A percentile compares a stretch with the other conserved stretches of the same genome.
Conservation (phyloP, 140 eudicot genomes). For the Erigeron philadelphicus region DNA sequence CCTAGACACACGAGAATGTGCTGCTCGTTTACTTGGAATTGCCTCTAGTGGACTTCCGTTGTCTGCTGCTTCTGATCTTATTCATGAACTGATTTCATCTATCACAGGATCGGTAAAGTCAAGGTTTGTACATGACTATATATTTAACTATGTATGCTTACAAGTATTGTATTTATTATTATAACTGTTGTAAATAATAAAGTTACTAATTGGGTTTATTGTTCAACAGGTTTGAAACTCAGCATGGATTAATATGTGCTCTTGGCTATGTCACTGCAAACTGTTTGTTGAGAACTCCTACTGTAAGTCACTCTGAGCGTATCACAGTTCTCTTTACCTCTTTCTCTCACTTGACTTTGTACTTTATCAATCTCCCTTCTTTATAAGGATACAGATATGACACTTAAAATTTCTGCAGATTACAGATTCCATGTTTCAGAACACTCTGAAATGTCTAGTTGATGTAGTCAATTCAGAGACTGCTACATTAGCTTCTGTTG, state of each 20-base stretch:
- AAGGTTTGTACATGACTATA: conserved; percentile 42
- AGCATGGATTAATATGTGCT: conserved; percentile 78
- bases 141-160: not conserved
- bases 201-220: conserved; percentile 19
- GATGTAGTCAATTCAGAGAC: conserved; percentile 63
- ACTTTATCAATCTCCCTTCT: not conserved
- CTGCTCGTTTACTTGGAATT: conserved; percentile 82
- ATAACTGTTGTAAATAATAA: conserved; percentile 3
- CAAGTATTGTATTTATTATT: not conserved
- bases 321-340: not conserved
- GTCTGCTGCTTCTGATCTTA: conserved; percentile 62
- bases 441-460: conserved; percentile 53
- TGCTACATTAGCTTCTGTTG: conserved; percentile 74
- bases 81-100: conserved; percentile 50
- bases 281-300: conserved; percentile 56
- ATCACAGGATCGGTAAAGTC: conserved; percentile 46
- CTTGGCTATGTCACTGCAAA: conserved; percentile 88
- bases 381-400: conserved; percentile 10
- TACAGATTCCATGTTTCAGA: conserved; percentile 53
- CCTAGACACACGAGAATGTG: conserved; percentile 79
- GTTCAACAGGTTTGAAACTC: conserved; percentile 66
- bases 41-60: conserved; percentile 74
- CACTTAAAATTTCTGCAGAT: conserved; percentile 40
- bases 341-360: conserved; percentile 5
- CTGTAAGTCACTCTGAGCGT: conserved; percentile 43